Base-by-base conservation (phyloP, 164 flowering plant genomes). In the Dillenia suffruticosa region DNA sequence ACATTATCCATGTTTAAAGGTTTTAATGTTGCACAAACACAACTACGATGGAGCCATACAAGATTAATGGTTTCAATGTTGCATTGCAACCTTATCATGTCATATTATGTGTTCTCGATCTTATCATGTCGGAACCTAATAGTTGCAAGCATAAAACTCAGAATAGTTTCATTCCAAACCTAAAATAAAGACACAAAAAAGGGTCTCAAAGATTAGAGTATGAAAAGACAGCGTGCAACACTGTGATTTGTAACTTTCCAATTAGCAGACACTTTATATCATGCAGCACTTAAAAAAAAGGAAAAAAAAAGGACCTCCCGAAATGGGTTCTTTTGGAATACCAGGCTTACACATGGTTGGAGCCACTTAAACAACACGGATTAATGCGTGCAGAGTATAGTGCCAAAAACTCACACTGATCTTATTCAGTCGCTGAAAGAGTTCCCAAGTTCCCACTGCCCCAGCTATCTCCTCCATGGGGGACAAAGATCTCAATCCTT, bases 371-470 rank as follows among this genome's bases (percentile, higher is more conserved):
- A 19, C 22, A 19, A 19, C 1, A 1, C 22, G 22, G 22, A 19
- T 19, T 1, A 19, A 19, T 19, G 5, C 12, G 45, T 13, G 53
- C 9, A 61, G 9, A 16, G 46, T 17, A 56, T 22, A 14, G 3
- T 13, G 48, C n/a, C 51, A 56, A 49, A 44, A 57, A 71, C 92
- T 71, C 67, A 88, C 99, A 76, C 84, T 82, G 65, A 94, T 66
- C 47, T 69, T 94, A 54, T 70, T 64, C 22, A 91, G 71, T 78
- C 89, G 96, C 2, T 96, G 96, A 75, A 94, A 59, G 66, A 94
- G 64, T 75, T 94, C 98, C 97, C 89, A 91, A 51, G 88, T 73
- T 54, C 98, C 98, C 97, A 91, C 89, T 32, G 91, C 22, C 22
- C 22, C 89, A 15, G 97, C 65, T 72, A 94, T 81, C 67, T 91